phyloP scores from a whole-genome alignment of 352 stramenopile species.

The Nothophytophthora sp. region DNA sequence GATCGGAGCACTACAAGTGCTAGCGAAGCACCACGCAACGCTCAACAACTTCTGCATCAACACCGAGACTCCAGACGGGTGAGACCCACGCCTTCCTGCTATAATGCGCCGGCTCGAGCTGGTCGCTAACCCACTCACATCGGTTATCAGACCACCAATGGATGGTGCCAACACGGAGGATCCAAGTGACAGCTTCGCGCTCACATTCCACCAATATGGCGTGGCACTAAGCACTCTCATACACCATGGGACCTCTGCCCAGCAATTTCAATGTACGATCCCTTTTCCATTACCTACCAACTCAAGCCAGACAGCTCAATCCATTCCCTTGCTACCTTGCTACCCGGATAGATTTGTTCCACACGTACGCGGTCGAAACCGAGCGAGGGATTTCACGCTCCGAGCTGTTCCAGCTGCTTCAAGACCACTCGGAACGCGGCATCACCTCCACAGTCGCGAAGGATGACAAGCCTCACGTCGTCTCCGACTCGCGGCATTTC shows the following conservation, averaged over 20 bases:
- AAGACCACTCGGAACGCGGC: constrained; percentile 44
- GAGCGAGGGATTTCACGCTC: constrained; percentile 56
- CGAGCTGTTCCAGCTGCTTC: constrained; percentile 54
- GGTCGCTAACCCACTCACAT: not conserved
- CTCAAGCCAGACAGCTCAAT: not conserved
- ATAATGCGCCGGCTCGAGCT: not conserved
- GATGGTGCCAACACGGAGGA: constrained; percentile 1
- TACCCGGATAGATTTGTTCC: constrained; percentile 42
- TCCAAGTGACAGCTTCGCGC: constrained; percentile 4
- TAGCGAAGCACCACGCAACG: constrained; percentile 43
- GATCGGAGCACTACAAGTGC: constrained; percentile 30
- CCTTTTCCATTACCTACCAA: no score
- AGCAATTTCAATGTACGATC: constrained; percentile 65
- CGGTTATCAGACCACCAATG: not conserved
- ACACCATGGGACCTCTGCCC: constrained; percentile 30
- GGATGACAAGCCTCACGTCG: constrained; percentile 14
- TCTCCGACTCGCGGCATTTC: constrained; percentile 43
- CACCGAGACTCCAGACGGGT: constrained; percentile 9
- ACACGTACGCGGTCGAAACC: constrained; percentile 51
- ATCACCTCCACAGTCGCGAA: constrained; percentile 18
- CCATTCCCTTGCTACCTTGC: not conserved
- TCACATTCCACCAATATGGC: constrained; percentile 64
- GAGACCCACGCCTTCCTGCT: not conserved
- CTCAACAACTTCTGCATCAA: constrained; percentile 49
- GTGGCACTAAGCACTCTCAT: constrained; percentile 43